Conservation (phyloP, 202 grass and related monocot species). For the Thinopyrum obtusiflorum region DNA sequence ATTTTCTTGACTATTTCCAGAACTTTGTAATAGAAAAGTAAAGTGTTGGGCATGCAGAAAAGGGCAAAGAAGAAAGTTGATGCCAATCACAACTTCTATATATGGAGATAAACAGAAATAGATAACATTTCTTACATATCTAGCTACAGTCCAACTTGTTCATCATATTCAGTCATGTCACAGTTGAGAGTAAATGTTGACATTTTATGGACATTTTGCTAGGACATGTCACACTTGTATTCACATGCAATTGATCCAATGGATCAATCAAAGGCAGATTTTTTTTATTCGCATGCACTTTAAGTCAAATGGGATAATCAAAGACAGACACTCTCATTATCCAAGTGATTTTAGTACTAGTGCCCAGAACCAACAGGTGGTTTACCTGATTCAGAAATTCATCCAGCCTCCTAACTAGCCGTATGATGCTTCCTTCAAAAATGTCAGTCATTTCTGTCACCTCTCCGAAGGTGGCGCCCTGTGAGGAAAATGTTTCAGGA, state of each 20-base stretch:
- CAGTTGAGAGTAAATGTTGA: neutral
- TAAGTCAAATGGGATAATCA: neutral
- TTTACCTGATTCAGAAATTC: conserved; percentile 99
- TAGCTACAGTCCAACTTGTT: neutral
- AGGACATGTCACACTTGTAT: neutral
- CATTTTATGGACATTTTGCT: neutral
- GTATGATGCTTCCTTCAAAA: conserved; percentile 96
- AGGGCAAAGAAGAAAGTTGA: neutral
- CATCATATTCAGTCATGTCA: neutral
- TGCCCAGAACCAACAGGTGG: neutral
- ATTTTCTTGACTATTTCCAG: neutral
- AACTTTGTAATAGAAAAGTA: neutral
- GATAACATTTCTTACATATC: neutral
- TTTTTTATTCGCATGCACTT: neutral
- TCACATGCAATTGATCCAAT: neutral
- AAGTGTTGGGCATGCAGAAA: neutral
- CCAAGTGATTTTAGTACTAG: neutral
- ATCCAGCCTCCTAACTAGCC: conserved; percentile 86
- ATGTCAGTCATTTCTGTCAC: conserved; percentile 99
- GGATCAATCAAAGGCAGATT: neutral
- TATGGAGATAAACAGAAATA: neutral
- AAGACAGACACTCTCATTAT: neutral
- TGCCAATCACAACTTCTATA: neutral
- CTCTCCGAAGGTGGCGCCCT: conserved; percentile 91
- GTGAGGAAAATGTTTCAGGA: neutral